Evolutionary conservation across 108 stramenopile species (phyloP).

Genomic region (Skeletonema marinoi): DNA sequence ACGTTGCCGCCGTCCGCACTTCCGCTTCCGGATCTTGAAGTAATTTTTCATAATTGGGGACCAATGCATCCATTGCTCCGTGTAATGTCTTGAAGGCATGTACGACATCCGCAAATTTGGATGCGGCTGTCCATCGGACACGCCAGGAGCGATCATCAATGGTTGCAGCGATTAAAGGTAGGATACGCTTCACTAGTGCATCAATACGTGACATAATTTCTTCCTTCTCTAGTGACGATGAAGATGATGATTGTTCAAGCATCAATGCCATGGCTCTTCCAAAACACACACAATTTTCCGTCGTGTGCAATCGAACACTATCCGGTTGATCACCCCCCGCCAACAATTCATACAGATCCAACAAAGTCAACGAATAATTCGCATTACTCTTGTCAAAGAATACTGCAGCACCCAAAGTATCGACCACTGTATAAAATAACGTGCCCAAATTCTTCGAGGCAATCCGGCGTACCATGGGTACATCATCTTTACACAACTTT

Average conservation of each 20-base stretch:
- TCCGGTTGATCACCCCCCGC: conserved; percentile 94
- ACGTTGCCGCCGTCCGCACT: conserved; percentile 93
- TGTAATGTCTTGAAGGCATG: conserved; percentile 63
- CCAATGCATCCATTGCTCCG: conserved; percentile 73
- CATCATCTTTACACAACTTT: conserved; percentile 88
- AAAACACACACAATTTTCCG: conserved; percentile 87
- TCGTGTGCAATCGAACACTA: conserved; percentile 93
- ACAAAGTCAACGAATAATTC: conserved; percentile 48
- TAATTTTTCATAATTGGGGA: conserved; percentile 87
- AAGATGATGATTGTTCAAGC: not conserved
- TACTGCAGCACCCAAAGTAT: conserved; percentile 6
- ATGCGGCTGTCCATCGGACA: conserved; percentile 93
- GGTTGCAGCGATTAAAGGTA: conserved; percentile 82
- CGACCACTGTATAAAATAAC: conserved; percentile 65
- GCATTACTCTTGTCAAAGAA: conserved; percentile 43
- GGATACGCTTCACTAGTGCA: conserved; percentile 57
- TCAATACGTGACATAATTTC: conserved; percentile 29
- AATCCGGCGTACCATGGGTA: conserved; percentile 95
- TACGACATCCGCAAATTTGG: conserved; percentile 84
- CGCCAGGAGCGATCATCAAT: conserved; percentile 95
- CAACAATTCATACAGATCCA: conserved; percentile 82
- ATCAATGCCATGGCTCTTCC: conserved; percentile 69
- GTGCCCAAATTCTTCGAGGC: conserved; percentile 82
- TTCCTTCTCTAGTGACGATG: conserved; percentile 7
- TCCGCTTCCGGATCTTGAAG: conserved; percentile 93